These are phyloP conservation scores for Loxodes magnus DNA, from an alignment of 73 alveolate genomes.

Conservation along the genomic window DNA sequence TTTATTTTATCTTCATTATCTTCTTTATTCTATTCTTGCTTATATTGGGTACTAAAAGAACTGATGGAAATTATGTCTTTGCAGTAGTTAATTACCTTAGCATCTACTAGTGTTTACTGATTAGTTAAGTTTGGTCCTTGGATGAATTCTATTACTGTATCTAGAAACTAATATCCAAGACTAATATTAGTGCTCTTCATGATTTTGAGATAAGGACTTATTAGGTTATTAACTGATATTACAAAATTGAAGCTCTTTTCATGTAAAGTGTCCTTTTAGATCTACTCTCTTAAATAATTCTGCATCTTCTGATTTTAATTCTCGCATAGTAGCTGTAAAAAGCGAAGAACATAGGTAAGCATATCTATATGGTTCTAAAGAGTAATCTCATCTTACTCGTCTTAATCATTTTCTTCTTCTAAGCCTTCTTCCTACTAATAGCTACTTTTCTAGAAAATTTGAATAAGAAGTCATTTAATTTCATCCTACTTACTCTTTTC, in stretches of 20 bases:
- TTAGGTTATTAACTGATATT: constrained; percentile 13
- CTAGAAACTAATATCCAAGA: constrained; percentile 52
- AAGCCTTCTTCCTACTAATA: no score
- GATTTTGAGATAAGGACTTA: constrained; percentile 28
- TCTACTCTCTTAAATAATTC: constrained; percentile 54
- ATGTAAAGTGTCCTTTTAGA: constrained; percentile 39
- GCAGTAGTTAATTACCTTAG: constrained; percentile 48
- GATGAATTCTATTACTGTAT: constrained; percentile 60
- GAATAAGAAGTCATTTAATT: no score
- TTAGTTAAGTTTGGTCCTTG: constrained; percentile 81
- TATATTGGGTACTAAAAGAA: constrained; percentile 12
- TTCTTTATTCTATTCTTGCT: constrained; percentile 19
- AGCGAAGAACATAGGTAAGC: constrained; percentile 57
- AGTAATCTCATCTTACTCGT: no score
- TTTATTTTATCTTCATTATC: no score
- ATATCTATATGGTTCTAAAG: no score
- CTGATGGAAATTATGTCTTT: constrained; percentile 28
- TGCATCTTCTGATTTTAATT: constrained; percentile 49
- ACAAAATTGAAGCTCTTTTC: constrained; percentile 42
- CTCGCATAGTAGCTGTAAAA: constrained; percentile 65
- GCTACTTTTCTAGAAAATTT: no score
- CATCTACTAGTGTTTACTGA: constrained; percentile 44
- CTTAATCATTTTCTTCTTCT: no score
- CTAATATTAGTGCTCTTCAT: no score
- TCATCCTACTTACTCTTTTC: no score